phyloP scores from a whole-genome alignment of 2,329 filamentous ascomycete genomes.

The Fusarium keratoplasticum region DNA sequence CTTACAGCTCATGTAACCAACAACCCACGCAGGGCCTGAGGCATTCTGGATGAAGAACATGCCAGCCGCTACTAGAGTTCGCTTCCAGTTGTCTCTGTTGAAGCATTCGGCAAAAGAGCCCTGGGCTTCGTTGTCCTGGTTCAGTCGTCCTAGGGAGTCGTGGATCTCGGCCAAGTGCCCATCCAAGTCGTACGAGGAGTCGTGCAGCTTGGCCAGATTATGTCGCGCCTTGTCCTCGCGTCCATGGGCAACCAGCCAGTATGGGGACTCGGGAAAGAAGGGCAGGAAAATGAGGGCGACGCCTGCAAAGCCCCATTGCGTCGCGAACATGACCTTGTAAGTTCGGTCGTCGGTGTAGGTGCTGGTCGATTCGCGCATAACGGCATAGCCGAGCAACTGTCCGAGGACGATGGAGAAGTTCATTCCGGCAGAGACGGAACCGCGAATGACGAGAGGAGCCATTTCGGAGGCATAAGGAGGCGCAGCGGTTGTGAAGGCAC shows the following conservation, averaged over 20 bases:
- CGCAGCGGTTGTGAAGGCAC: neutral
- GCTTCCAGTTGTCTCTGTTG: neutral
- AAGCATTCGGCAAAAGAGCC: neutral
- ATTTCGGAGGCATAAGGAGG: neutral
- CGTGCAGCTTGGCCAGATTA: neutral
- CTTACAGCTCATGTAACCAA: neutral
- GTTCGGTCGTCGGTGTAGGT: neutral
- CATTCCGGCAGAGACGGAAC: neutral
- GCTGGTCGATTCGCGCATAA: neutral
- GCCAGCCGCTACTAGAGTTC: neutral
- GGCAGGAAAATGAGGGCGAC: neutral
- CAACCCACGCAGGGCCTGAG: neutral
- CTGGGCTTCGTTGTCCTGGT: neutral
- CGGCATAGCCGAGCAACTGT: neutral
- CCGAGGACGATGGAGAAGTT: neutral
- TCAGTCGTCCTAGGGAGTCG: neutral
- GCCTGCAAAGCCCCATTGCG: neutral
- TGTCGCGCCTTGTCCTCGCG: neutral
- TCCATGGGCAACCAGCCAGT: neutral
- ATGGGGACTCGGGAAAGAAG: neutral
- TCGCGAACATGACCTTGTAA: neutral
- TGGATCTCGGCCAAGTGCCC: neutral
- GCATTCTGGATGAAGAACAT: neutral
- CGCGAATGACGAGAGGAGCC: neutral
- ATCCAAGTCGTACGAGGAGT: neutral